These are phyloP conservation scores for Gymnopilus junonius DNA, from an alignment of 768 basidiomycete species.

Conservation along the genomic window DNA sequence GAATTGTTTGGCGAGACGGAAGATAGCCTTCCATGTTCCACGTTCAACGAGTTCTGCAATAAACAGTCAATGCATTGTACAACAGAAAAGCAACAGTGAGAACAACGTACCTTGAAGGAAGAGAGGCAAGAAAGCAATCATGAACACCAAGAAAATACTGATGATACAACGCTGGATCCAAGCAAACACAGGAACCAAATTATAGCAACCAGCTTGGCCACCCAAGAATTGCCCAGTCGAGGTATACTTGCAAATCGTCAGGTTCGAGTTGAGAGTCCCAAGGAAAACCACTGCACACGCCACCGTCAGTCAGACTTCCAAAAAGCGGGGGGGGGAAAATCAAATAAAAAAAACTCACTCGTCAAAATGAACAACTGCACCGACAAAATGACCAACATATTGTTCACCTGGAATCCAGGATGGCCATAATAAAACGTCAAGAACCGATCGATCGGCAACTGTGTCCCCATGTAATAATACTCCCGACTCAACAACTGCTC, in stretches of 20 bases:
- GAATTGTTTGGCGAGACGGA: slow-evolving; percentile 94
- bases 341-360: slow-evolving; percentile 57
- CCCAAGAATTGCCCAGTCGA: slow-evolving; percentile 71
- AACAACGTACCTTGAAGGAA: slow-evolving; percentile 84
- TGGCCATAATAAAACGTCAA: slow-evolving; percentile 99
- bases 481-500: slow-evolving; percentile 99
- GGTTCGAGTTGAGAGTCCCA: slow-evolving; percentile 85
- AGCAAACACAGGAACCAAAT: slow-evolving; percentile 88
- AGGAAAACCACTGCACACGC: slow-evolving; percentile 81
- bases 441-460: slow-evolving; percentile 97
- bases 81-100: neutral
- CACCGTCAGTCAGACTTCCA: slow-evolving; percentile 15
- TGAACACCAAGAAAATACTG: slow-evolving; percentile 97
- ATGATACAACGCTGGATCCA: slow-evolving; percentile 98
- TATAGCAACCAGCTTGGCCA: slow-evolving; percentile 90
- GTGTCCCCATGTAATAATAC: slow-evolving; percentile 98
- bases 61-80: slow-evolving; percentile 12
- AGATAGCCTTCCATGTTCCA: slow-evolving; percentile 89
- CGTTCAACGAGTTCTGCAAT: slow-evolving; percentile 88
- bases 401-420: slow-evolving; percentile 99
- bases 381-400: slow-evolving; percentile 97
- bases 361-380: slow-evolving; percentile 95
- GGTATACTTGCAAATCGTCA: slow-evolving; percentile 83
- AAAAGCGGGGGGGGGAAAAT: neutral
- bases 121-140: slow-evolving; percentile 93